These are phyloP conservation scores for Phytopythium chamaehyphon DNA, from an alignment of 352 stramenopile species.

Conservation along the genomic window DNA sequence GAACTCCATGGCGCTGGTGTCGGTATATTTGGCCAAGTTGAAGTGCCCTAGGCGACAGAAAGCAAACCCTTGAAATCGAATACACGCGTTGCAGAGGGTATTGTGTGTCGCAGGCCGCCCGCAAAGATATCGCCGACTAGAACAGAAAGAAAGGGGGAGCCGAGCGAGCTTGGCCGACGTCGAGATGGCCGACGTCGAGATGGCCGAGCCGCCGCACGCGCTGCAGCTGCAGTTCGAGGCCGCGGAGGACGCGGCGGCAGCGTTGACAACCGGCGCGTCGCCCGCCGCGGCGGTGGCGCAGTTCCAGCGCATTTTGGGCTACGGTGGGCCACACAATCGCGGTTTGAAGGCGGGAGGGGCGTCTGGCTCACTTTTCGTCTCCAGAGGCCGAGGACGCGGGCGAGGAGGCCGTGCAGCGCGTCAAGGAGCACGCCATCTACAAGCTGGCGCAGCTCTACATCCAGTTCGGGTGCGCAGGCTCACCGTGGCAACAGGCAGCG, in stretches of 20 bases:
- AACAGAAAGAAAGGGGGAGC: constrained; percentile 5
- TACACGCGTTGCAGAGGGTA: too few relatives aligned
- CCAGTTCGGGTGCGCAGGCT: constrained; percentile 51
- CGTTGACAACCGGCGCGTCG: constrained; percentile 24
- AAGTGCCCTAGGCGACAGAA: too few relatives aligned
- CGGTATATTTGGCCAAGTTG: constrained; percentile 1
- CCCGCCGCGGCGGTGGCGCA: constrained; percentile 47
- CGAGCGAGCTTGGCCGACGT: too few relatives aligned
- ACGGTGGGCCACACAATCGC: constrained; percentile 48
- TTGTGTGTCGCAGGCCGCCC: neutral
- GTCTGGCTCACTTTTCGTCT: too few relatives aligned
- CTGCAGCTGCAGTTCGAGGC: constrained; percentile 77
- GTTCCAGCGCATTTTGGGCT: constrained; percentile 72
- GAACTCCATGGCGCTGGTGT: constrained; percentile 18
- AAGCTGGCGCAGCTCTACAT: constrained; percentile 92
- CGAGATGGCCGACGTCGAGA: constrained; percentile 58
- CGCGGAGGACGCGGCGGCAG: constrained; percentile 47
- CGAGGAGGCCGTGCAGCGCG: constrained; percentile 77
- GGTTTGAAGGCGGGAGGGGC: too few relatives aligned
- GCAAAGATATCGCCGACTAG: neutral
- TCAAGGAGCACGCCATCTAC: constrained; percentile 97
- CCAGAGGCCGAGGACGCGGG: constrained; percentile 53
- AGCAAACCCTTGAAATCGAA: too few relatives aligned
- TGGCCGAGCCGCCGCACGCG: constrained; percentile 67
- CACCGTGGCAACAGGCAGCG: neutral